Evolutionary conservation across 192 early-diverging fungal species (phyloP), one percentile per base, ranked within the genome.

Genomic region (Backusella parvicylindrica): DNA sequence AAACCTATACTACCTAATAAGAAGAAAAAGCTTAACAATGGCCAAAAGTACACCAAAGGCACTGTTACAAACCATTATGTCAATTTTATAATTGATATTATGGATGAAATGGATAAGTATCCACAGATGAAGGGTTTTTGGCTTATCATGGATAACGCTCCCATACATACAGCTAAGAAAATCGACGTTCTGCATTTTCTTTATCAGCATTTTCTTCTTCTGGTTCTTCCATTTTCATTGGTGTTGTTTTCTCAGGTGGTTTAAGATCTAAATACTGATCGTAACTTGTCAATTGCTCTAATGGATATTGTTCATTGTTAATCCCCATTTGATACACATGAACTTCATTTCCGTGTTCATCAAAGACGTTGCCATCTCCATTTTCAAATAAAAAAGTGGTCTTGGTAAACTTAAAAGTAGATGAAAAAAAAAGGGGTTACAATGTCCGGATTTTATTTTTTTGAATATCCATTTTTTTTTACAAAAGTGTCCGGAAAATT

Each of bases 71-170:
- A 66, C 11, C 64, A 66, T 66, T 66, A 23, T 63, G 1, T 38
- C 0, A 30, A n/a, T 16, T 64, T 49, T 30, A 36, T 72, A 16
- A 30, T 6, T 16, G 35, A 64, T 32, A 49, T 73, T 23, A 18
- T 73, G 21, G 71, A 60, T 37, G 71, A 49, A 37, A 23, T 64
- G 36, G 71, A 73, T 63, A 64, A 37, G 33, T 66, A 16, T 66
- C 15, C 23, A 13, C 36, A 77, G 18, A 71, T 65, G 75, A 73
- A 73, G 56, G 71, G 26, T 28, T 38, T 67, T 12, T 68, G 74
- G 33, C 31, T 79, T 7, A 47, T 79, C 1, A 79, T 79, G 72
- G 72, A 74, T 26, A 74, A 74, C 21, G 38, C 72, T 12, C 68
- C 68, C 2, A 71, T 74, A 56, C 72, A 79, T 23, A 73, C 60